phyloP scores from a whole-genome alignment of 306 rosid genomes.

The Cicer judaicum region DNA sequence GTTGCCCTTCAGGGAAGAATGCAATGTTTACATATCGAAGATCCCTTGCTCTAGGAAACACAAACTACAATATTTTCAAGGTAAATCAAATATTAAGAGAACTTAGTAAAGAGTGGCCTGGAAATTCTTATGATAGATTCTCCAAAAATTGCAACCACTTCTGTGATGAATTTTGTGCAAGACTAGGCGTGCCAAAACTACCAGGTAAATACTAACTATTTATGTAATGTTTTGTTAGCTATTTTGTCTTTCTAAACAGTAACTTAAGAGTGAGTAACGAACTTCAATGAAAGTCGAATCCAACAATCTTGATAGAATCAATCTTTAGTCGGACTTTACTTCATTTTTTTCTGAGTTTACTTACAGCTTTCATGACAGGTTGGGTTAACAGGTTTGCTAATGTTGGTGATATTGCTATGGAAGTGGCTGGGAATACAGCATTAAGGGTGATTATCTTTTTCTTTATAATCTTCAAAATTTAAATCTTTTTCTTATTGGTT shows the following conservation, averaged over 20 bases:
- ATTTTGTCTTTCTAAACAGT: neutral
- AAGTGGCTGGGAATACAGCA: conserved; percentile 75
- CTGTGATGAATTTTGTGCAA: conserved; percentile 76
- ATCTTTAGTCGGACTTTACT: no score
- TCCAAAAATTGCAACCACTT: conserved; percentile 92
- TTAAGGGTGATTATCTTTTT: conserved; percentile 47
- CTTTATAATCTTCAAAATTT: no score
- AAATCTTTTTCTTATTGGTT: no score
- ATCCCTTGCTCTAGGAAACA: conserved; percentile 64
- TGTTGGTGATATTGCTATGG: conserved; percentile 82
- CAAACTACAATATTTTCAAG: conserved; percentile 58
- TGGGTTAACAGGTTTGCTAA: conserved; percentile 97
- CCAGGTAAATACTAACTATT: conserved; percentile 63
- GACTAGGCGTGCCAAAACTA: conserved; percentile 75
- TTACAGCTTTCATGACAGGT: conserved; percentile 52
- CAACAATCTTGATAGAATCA: no score
- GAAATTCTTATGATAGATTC: conserved; percentile 71
- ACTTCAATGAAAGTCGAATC: no score
- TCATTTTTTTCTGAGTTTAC: no score
- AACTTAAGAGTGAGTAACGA: neutral
- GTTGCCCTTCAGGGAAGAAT: conserved; percentile 76
- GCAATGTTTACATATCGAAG: conserved; percentile 79
- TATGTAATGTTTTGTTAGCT: conserved; percentile 3
- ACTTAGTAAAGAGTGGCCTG: conserved; percentile 89
- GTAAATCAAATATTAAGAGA: conserved; percentile 80